Percentiles rank a stretch among this genome's conserved stretches.
Conservation (phyloP, 805 yeast genomes). For the Saccharomyces jurei region DNA sequence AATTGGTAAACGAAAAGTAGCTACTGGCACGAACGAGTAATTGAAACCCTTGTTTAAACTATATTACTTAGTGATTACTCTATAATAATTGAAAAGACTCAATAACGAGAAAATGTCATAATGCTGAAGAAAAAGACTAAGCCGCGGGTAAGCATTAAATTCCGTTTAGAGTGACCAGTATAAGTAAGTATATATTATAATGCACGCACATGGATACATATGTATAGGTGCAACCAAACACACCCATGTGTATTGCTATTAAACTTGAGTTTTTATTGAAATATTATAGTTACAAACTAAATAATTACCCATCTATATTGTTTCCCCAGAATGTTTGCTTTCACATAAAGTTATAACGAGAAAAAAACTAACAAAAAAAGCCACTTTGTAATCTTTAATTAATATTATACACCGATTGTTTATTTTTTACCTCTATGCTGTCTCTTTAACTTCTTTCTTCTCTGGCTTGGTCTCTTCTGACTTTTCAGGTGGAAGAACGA, state of each 20-base stretch:
- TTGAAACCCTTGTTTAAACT: neutral
- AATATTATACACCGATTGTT: neutral
- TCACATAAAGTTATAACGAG: neutral
- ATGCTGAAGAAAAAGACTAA: neutral
- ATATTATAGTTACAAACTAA: neutral
- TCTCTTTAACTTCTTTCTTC: neutral
- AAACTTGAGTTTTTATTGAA: neutral
- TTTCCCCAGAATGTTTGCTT: neutral
- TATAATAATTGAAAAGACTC: neutral
- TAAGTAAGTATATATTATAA: neutral
- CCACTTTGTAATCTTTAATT: constrained; percentile 1
- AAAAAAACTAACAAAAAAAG: neutral
- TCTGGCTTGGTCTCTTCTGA: constrained; percentile 38
- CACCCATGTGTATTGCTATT: too few species aligned
- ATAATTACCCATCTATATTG: neutral
- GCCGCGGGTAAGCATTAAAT: neutral
- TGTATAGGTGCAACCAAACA: too few species aligned
- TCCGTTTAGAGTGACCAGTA: neutral
- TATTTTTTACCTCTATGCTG: neutral
- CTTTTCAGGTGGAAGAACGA: constrained; percentile 80
- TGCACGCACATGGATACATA: neutral
- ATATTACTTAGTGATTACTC: neutral
- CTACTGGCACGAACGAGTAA: neutral
- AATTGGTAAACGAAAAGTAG: neutral
- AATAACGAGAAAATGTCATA: neutral